A percentile compares a stretch with the other conserved stretches of the same genome.
phyloP scores from a whole-genome alignment of 2,329 filamentous ascomycete genomes.

The Diaporthe sp. region DNA sequence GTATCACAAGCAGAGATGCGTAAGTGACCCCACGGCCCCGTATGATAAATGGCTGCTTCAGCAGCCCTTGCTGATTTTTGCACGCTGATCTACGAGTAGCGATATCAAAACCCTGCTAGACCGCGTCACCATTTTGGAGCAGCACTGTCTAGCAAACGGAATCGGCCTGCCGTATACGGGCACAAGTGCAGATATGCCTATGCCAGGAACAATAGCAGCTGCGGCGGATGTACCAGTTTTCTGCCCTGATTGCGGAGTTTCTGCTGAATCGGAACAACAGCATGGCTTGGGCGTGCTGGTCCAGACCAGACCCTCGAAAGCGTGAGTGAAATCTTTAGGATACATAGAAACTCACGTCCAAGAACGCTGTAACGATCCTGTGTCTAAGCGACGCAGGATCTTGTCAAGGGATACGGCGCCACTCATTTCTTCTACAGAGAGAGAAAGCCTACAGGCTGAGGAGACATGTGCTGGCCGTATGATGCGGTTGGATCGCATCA shows the following conservation, averaged over 20 bases:
- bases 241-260: neutral
- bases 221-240: neutral
- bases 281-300: too few relatives aligned
- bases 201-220: neutral
- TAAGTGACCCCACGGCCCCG: constrained; percentile 1
- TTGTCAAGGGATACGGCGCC: neutral
- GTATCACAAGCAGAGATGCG: constrained; percentile 1
- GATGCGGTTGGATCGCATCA: neutral
- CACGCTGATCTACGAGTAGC: neutral
- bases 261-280: too few relatives aligned
- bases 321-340: too few relatives aligned
- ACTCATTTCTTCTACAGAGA: too few relatives aligned
- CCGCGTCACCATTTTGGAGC: constrained; percentile 18
- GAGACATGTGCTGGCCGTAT: neutral
- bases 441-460: neutral
- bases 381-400: neutral
- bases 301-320: neutral
- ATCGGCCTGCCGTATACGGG: constrained; percentile 13
- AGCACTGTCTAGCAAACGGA: constrained; percentile 23
- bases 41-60: neutral
- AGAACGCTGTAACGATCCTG: neutral
- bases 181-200: neutral
- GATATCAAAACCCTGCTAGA: constrained; percentile 2
- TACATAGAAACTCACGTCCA: neutral
- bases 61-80: neutral